Evolutionary conservation across 345 rosid species (phyloP).

Genomic region (Combretum micranthum): DNA sequence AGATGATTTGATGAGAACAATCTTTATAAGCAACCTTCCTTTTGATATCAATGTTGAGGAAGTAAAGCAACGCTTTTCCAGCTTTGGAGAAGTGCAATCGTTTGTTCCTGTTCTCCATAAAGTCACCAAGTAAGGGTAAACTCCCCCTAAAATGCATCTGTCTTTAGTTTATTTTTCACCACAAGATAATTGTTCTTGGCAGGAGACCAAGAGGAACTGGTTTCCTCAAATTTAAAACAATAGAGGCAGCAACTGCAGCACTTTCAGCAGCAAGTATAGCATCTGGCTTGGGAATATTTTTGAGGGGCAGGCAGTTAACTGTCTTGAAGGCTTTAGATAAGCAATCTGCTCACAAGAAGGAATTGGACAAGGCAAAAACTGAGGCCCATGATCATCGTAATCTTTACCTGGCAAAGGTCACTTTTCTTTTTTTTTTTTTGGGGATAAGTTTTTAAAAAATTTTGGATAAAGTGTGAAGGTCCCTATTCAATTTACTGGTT

Average conservation of each 20-base stretch:
- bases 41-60: slow-evolving; percentile 62
- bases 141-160: slow-evolving; percentile 5
- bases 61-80: slow-evolving; percentile 68
- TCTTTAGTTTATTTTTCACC: neutral
- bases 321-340: slow-evolving; percentile 77
- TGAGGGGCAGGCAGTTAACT: slow-evolving; percentile 70
- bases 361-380: slow-evolving; percentile 55
- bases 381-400: slow-evolving; percentile 72
- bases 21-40: slow-evolving; percentile 84
- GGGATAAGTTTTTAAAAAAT: no score
- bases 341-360: slow-evolving; percentile 71
- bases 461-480: no score
- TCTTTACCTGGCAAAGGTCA: slow-evolving; percentile 84
- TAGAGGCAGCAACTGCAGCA: slow-evolving; percentile 67
- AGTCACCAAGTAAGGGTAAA: slow-evolving; percentile 62
- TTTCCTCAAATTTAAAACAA: slow-evolving; percentile 73
- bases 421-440: slow-evolving; percentile 1
- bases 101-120: slow-evolving; percentile 74
- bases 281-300: slow-evolving; percentile 66
- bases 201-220: slow-evolving; percentile 92
- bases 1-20: slow-evolving; percentile 62
- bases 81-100: slow-evolving; percentile 67
- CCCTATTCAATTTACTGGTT: neutral
- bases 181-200: slow-evolving; percentile 21
- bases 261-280: slow-evolving; percentile 55